These are phyloP conservation scores for Rhytidiadelphus loreus DNA, from an alignment of 225 moss, liverwort and hornwort genomes.

Conservation along the genomic window DNA sequence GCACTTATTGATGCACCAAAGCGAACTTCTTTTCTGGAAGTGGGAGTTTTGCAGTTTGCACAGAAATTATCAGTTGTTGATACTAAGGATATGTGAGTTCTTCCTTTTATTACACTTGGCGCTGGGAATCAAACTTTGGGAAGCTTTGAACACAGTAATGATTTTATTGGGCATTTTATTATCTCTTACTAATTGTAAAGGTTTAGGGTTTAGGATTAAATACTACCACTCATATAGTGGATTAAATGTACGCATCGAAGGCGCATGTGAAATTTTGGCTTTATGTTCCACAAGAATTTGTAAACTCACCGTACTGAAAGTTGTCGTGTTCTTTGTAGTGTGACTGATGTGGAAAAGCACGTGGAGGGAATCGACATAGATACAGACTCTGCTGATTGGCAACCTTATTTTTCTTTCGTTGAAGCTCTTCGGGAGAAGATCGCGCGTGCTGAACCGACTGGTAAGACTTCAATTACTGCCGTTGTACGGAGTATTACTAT, in stretches of 20 bases:
- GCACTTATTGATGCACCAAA: conserved; percentile 70
- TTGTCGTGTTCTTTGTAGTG: conserved; percentile 24
- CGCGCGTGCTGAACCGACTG: conserved; percentile 60
- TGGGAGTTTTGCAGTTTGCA: conserved; percentile 81
- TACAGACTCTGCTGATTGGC: conserved; percentile 77
- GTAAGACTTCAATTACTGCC: conserved; percentile 21
- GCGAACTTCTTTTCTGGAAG: conserved; percentile 74
- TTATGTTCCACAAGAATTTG: not conserved
- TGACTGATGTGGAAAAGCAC: conserved; percentile 51
- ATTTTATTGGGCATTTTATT: not conserved
- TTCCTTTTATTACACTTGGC: not conserved
- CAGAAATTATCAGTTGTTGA: conserved; percentile 65
- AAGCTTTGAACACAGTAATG: not conserved
- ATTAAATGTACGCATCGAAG: not conserved
- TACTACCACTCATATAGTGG: not conserved
- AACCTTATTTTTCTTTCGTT: conserved; percentile 73
- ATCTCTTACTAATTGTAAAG: not conserved
- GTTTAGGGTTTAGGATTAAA: too few species aligned
- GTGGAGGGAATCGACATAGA: conserved; percentile 65
- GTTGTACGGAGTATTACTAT: not conserved
- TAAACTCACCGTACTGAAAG: not conserved
- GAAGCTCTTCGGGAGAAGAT: conserved; percentile 77
- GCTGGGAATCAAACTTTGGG: not conserved
- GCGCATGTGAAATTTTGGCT: not conserved
- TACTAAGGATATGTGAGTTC: conserved; percentile 66